Evolutionary conservation across 2,329 filamentous ascomycete species (phyloP), one percentile per base, ranked within the genome.

Genomic region (Rutstroemia sp.): DNA sequence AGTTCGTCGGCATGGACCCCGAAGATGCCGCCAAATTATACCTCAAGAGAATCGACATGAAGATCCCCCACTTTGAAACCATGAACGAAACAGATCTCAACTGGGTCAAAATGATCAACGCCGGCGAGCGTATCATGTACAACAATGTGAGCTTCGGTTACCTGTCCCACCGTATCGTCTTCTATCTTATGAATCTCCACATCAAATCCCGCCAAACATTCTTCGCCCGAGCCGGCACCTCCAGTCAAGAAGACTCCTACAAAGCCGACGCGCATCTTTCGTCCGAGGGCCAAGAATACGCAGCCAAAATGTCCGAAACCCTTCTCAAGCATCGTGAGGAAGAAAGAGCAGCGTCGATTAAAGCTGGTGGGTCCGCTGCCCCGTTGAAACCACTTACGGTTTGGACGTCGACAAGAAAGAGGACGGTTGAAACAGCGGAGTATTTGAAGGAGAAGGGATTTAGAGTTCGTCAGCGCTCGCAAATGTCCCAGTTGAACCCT

Each of bases 51-150:
- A 97, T 99, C 68, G 86, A 90, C 61, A 86, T 89, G 65, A 89
- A 94, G 64, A 99, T 99, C 58, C 94, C 94, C 19, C 86, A 92
- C 58, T 99, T 96, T 65, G 92, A 99, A 74, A 95, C 90, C 1
- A 97, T 99, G 91, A 82, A 92, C 66, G 94, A 99, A 71, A 79
- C 81, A 30, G 92, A 97, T 63, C 79, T 99, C 61, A 96, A 97
- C 70, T 99, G 92, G 74, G 92, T 99, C 75, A 96, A 96, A 76
- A 96, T 99, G 92, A 95, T 97, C 70, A 99, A 99, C 65, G 94
- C 94, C 7, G 94, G 94, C 46, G 84, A 92, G 68, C 85, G 90
- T 63, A 87, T 99, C 68, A 87, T 92, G 65, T 92, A 97, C 73
- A 99, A 99, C 75, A 96, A 97, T 64, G 89, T 94, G 70, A 92